Evolutionary conservation across 75 land plant genomes (phyloP).

Genomic region (Sequoia sempervirens): DNA sequence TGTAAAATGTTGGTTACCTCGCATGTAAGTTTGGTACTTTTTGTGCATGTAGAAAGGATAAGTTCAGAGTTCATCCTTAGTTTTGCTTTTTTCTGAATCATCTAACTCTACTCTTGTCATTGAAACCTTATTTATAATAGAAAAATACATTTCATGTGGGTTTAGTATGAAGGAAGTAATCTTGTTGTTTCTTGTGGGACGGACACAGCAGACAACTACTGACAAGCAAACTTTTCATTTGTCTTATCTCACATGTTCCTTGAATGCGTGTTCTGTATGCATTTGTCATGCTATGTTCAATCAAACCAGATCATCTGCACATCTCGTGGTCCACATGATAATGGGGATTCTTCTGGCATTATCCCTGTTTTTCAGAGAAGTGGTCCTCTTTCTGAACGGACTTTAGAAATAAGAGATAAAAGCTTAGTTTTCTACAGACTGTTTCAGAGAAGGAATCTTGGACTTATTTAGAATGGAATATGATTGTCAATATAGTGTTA

Average conservation of each 20-base stretch:
- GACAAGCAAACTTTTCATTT: neutral
- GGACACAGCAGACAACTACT: neutral
- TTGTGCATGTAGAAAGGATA: neutral
- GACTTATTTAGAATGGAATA: too few relatives aligned
- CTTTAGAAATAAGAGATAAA: too few relatives aligned
- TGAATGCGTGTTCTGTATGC: neutral
- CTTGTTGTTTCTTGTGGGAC: neutral
- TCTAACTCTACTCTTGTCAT: neutral
- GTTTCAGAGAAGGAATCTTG: too few relatives aligned
- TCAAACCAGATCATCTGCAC: neutral
- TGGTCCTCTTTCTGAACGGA: too few relatives aligned
- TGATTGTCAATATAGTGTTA: neutral
- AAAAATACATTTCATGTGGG: neutral
- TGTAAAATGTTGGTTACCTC: neutral
- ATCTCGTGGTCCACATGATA: neutral
- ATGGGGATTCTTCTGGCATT: neutral
- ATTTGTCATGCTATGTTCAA: neutral
- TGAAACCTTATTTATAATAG: neutral
- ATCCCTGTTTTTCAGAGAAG: too few relatives aligned
- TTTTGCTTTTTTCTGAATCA: neutral
- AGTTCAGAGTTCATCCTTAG: neutral
- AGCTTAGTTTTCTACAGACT: too few relatives aligned
- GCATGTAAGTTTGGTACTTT: neutral
- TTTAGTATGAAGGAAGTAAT: neutral
- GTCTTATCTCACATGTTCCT: neutral